These are phyloP conservation scores for Orbilia quercus DNA, from an alignment of 2,329 filamentous ascomycete genomes.

Conservation along the genomic window DNA sequence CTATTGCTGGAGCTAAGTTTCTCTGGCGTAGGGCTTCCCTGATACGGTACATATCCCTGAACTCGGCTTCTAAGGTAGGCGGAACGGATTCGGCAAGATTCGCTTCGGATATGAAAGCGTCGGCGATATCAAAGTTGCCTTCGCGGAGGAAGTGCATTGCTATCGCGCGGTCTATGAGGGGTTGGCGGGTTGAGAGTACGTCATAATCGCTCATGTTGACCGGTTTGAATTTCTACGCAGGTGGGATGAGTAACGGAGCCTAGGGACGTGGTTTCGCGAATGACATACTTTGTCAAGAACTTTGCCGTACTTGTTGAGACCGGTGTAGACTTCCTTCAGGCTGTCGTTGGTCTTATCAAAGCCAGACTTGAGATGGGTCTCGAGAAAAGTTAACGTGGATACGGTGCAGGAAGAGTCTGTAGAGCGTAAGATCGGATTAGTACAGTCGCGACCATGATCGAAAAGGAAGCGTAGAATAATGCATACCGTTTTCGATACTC, in stretches of 20 bases:
- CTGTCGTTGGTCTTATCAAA: constrained; percentile 84
- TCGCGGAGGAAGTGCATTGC: constrained; percentile 96
- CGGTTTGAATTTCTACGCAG: constrained; percentile 70
- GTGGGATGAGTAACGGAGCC: background rate
- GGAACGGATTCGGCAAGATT: constrained; percentile 63
- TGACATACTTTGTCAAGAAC: constrained; percentile 78
- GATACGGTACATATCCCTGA: constrained; percentile 90
- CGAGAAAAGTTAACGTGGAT: constrained; percentile 81
- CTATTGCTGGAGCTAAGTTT: constrained; percentile 82
- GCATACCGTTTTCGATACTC: constrained; percentile 75
- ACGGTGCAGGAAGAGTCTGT: constrained; percentile 76
- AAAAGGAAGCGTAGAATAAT: background rate
- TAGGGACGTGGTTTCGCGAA: background rate
- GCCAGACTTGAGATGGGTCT: constrained; percentile 83
- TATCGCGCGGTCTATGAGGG: constrained; percentile 89
- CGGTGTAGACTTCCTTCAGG: constrained; percentile 83
- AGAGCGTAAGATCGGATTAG: constrained; percentile 53
- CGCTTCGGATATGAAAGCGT: constrained; percentile 82
- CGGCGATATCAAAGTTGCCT: constrained; percentile 89
- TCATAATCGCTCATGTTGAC: constrained; percentile 75
- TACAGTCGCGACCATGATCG: background rate
- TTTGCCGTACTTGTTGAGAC: constrained; percentile 85
- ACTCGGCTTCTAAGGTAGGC: constrained; percentile 78
- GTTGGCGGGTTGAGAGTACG: constrained; percentile 78
- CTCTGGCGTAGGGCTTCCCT: constrained; percentile 77